Evolutionary conservation across 208 protist species (phyloP).

Genomic region (Leishmania turanica): DNA sequence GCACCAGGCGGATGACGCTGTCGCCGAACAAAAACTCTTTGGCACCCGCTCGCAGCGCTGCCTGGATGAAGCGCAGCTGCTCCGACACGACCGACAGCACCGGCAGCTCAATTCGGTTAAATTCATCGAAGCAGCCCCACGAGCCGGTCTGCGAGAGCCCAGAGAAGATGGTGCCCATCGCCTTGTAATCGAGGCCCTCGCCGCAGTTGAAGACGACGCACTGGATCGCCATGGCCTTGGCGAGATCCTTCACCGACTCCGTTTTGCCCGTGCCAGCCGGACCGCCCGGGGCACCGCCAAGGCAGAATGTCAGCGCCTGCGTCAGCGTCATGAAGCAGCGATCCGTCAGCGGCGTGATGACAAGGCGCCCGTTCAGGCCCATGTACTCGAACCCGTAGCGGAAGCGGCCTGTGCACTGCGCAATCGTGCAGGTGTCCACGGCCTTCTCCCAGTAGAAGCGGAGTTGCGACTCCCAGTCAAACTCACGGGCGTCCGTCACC

Average conservation of each 20-base stretch:
- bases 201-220: slow-evolving; percentile 99
- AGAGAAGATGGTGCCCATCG: slow-evolving; percentile 98
- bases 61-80: slow-evolving; percentile 98
- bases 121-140: slow-evolving; percentile 99
- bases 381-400: slow-evolving; percentile 99
- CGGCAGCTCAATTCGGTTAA: slow-evolving; percentile 99
- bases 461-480: slow-evolving; percentile 99
- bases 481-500: slow-evolving; percentile 97
- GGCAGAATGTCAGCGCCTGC: slow-evolving; percentile 97
- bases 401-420: slow-evolving; percentile 97
- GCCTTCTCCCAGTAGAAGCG: slow-evolving; percentile 98
- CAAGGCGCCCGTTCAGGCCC: slow-evolving; percentile 98
- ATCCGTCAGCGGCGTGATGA: slow-evolving; percentile 99
- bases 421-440: slow-evolving; percentile 95
- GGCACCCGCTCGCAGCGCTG: slow-evolving; percentile 86
- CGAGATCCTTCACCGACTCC: slow-evolving; percentile 99
- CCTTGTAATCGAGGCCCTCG: slow-evolving; percentile 99
- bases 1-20: slow-evolving; percentile 87
- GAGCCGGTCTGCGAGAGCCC: slow-evolving; percentile 97
- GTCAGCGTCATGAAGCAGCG: slow-evolving; percentile 99
- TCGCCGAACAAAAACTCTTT: slow-evolving; percentile 94
- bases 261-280: slow-evolving; percentile 98
- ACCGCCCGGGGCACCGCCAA: slow-evolving; percentile 96
- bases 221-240: slow-evolving; percentile 96
- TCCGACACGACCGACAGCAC: slow-evolving; percentile 98